These are phyloP conservation scores for Populus hybrid DNA, from an alignment of 441 rosid genomes.

Conservation along the genomic window DNA sequence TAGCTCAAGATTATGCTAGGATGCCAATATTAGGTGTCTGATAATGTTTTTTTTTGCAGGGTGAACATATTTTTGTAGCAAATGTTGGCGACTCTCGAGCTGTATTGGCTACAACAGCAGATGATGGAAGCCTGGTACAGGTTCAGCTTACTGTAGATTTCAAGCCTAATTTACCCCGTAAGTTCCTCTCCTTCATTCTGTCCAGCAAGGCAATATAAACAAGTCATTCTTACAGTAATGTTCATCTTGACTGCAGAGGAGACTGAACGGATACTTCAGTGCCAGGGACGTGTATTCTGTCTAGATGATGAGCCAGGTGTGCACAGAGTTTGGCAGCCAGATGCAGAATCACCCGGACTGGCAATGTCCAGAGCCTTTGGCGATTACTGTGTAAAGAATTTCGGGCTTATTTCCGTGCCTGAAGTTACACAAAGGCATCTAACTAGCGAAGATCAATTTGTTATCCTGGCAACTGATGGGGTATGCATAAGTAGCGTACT, in stretches of 20 bases:
- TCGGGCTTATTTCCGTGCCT: constrained; percentile 76
- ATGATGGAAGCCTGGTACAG: constrained; percentile 66
- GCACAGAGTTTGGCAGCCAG: constrained; percentile 88
- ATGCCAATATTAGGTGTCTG: too few relatives aligned
- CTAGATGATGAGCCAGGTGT: constrained; percentile 83
- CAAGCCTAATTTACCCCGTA: constrained; percentile 85
- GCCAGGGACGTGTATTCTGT: constrained; percentile 74
- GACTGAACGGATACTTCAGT: constrained; percentile 64
- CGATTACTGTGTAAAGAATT: constrained; percentile 80
- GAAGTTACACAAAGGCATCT: constrained; percentile 77
- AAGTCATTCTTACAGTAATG: constrained; percentile 5
- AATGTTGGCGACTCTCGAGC: constrained; percentile 97
- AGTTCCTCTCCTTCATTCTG: constrained; percentile 27
- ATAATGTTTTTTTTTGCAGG: constrained; percentile 39
- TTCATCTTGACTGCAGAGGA: constrained; percentile 52
- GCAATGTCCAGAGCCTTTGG: constrained; percentile 98
- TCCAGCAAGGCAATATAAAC: not conserved
- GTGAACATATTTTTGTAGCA: constrained; percentile 60
- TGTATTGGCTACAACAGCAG: constrained; percentile 72
- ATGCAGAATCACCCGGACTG: constrained; percentile 70
- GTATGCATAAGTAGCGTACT: constrained; percentile 30
- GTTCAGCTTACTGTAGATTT: constrained; percentile 86
- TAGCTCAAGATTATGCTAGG: too few relatives aligned
- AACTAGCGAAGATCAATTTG: constrained; percentile 66
- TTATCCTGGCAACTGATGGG: constrained; percentile 91